A percentile compares a stretch with the other conserved stretches of the same genome.
These are phyloP conservation scores for Phytopythium oedochilum DNA, from an alignment of 352 stramenopile species.

Conservation along the genomic window DNA sequence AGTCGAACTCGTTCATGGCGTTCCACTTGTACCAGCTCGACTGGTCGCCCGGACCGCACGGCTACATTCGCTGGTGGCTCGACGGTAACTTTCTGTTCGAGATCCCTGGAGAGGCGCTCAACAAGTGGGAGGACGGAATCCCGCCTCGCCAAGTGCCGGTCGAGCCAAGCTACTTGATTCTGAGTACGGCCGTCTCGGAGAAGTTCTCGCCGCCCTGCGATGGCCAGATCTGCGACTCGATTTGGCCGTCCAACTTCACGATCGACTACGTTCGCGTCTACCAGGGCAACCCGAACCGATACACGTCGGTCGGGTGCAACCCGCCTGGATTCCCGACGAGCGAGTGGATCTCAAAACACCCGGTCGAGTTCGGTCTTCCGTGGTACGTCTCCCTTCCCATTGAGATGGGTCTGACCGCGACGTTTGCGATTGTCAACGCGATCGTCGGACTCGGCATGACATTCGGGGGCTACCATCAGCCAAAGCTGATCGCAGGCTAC, in stretches of 20 bases:
- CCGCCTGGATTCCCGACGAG: slow-evolving; percentile 87
- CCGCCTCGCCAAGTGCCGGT: slow-evolving; percentile 88
- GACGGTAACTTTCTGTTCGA: slow-evolving; percentile 94
- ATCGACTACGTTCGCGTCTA: slow-evolving; percentile 96
- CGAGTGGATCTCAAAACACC: slow-evolving; percentile 90
- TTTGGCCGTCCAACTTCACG: slow-evolving; percentile 90
- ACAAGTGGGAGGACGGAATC: slow-evolving; percentile 55
- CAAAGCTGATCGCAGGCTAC: slow-evolving; percentile 50
- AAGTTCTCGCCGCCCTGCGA: slow-evolving; percentile 92
- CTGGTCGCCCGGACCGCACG: slow-evolving; percentile 89
- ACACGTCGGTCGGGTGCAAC: slow-evolving; percentile 93
- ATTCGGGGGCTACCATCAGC: slow-evolving; percentile 48
- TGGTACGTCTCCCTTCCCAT: slow-evolving; percentile 76
- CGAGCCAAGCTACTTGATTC: slow-evolving; percentile 96
- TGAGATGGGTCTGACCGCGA: slow-evolving; percentile 29
- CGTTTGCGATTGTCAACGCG: slow-evolving; percentile 62
- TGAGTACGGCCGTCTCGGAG: slow-evolving; percentile 96
- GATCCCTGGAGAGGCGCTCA: slow-evolving; percentile 87
- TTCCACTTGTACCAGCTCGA: slow-evolving; percentile 95
- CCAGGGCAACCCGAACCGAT: slow-evolving; percentile 87
- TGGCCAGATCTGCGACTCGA: slow-evolving; percentile 91
- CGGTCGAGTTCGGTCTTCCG: slow-evolving; percentile 74
- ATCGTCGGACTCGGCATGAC: slow-evolving; percentile 46
- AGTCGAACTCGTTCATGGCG: slow-evolving; percentile 87
- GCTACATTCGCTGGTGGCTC: slow-evolving; percentile 93